Evolutionary conservation across 1,284 basidiomycete genomes (phyloP).

Genomic region (Microbotryum saponariae): DNA sequence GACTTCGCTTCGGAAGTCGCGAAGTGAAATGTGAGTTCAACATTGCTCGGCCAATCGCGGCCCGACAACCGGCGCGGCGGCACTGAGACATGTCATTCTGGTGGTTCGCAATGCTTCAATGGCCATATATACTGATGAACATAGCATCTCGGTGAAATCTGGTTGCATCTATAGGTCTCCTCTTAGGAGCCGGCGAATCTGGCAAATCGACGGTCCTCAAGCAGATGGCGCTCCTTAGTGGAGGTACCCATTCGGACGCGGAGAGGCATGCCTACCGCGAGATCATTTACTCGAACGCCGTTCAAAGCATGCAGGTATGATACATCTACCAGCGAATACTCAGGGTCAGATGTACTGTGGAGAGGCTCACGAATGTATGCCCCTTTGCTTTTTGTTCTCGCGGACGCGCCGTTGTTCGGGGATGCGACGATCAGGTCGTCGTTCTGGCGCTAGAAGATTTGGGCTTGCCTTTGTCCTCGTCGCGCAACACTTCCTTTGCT

Average conservation of each 20-base stretch:
- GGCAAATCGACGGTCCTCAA: conserved; percentile 78
- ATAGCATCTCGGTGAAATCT: no score
- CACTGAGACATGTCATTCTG: no score
- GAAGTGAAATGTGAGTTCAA: no score
- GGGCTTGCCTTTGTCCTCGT: background rate
- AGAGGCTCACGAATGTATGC: background rate
- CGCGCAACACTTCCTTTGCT: background rate
- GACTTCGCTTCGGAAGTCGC: no score
- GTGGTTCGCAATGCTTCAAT: no score
- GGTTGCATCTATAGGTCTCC: conserved; percentile 38
- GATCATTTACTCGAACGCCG: conserved; percentile 85
- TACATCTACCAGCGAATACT: background rate
- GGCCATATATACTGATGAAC: no score
- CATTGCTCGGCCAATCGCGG: no score
- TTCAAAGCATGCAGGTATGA: conserved; percentile 34
- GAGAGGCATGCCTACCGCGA: conserved; percentile 93
- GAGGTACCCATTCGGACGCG: conserved; percentile 67
- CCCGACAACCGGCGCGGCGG: no score
- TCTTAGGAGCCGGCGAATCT: conserved; percentile 85
- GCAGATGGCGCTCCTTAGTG: conserved; percentile 55
- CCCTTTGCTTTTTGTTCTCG: background rate
- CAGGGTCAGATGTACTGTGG: background rate
- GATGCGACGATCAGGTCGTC: background rate
- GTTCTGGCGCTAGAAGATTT: background rate
- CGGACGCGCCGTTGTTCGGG: conserved; percentile 4